These are phyloP conservation scores for Raffaelea albimanens DNA, from an alignment of 2,329 filamentous ascomycete genomes.

Conservation along the genomic window DNA sequence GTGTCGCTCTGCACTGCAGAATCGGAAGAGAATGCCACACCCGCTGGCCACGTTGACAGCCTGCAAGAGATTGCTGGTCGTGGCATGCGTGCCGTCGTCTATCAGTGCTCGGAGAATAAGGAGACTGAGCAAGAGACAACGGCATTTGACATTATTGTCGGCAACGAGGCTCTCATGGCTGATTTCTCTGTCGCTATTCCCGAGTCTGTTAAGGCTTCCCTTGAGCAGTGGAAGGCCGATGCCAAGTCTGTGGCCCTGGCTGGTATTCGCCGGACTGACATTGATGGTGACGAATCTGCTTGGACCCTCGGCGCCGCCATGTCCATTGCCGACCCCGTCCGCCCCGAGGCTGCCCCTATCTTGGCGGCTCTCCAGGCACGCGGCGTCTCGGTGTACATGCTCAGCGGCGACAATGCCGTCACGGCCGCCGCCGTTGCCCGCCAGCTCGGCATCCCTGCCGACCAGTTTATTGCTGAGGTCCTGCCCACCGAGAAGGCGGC, in stretches of 20 bases:
- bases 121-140: no score
- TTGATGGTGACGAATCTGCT: neutral
- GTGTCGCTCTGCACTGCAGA: constrained; percentile 46
- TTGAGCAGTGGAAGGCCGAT: constrained; percentile 50
- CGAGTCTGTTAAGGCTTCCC: constrained; percentile 19
- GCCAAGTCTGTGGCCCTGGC: constrained; percentile 57
- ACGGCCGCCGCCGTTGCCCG: constrained; percentile 73
- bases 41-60: constrained; percentile 21
- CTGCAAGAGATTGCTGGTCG: constrained; percentile 63
- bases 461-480: constrained; percentile 78
- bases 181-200: constrained; percentile 35
- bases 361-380: constrained; percentile 54
- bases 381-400: constrained; percentile 77
- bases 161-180: constrained; percentile 62
- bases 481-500: constrained; percentile 75
- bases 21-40: no score
- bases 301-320: constrained; percentile 56
- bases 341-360: constrained; percentile 58
- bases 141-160: constrained; percentile 52
- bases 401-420: constrained; percentile 82
- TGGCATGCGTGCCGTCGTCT: constrained; percentile 36
- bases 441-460: constrained; percentile 61
- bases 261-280: constrained; percentile 14
- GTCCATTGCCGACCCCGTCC: constrained; percentile 72
- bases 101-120: no score